Base-by-base conservation (phyloP, 108 stramenopile species). In the Nitzschia putrida region DNA sequence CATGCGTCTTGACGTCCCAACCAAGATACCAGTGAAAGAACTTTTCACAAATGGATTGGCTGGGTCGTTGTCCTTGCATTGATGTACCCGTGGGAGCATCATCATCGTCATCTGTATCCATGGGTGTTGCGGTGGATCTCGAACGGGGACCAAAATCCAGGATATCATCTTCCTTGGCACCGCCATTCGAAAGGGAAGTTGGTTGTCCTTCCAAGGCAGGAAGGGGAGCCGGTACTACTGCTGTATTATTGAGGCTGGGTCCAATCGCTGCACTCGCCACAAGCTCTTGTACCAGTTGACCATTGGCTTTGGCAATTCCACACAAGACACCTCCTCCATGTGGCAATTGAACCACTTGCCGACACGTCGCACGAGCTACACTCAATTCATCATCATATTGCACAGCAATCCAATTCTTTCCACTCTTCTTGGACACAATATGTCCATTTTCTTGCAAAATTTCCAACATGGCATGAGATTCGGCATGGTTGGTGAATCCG, bases 381-480 rank as follows among this genome's bases (percentile, higher is more conserved):
- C 44, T 47, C 11, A 66, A n/a, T 1, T 25, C 37, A 18, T 44
- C 43, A 37, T 52, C 51, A 53, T 45, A 66, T 37, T 53, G 43
- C 22, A 66, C 51, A 38, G 65, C 65, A 12, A 66, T 39, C 65
- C 65, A 66, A 38, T 66, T 66, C 10, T 13, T 29, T n/a, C 34
- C 53, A n/a, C 51, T 26, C 26, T 53, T 66, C n/a, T 22, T 20
- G 10, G 65, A 52, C 14, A 59, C 24, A 37, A 66, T 66, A 12
- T 12, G 24, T 12, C 65, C 65, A 53, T 66, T 53, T 14, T 18
- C 49, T 34, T 29, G 16, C 11, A 66, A 51, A 24, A 66, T 66
- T 14, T 23, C 18, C 11, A 26, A 44, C 8, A 66, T 50, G 26
- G 51, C 65, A 7, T 66, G 12, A 1, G 43, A 52, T 53, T 66